Evolutionary conservation across 2,329 filamentous ascomycete genomes (phyloP).

Genomic region (Nemania serpens): DNA sequence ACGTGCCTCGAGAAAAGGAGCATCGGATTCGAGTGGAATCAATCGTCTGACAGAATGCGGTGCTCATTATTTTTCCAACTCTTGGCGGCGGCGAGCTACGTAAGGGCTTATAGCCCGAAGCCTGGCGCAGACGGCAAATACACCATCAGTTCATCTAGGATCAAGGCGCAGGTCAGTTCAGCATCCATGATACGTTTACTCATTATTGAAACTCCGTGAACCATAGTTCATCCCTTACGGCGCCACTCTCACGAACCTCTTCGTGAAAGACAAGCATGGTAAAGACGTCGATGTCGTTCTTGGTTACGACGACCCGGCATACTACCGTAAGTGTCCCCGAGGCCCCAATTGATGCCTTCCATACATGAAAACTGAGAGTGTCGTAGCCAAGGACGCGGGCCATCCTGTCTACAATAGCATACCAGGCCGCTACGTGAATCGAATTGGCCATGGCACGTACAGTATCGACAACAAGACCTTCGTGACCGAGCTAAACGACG

Average conservation of each 20-base stretch:
- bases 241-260: slow-evolving; percentile 65
- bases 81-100: slow-evolving; percentile 32
- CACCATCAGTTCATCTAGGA: slow-evolving; percentile 38
- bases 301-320: slow-evolving; percentile 64
- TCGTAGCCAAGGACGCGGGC: slow-evolving; percentile 44
- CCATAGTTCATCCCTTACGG: slow-evolving; percentile 50
- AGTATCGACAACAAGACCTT: slow-evolving; percentile 58
- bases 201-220: slow-evolving; percentile 7
- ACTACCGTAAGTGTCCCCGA: slow-evolving; percentile 51
- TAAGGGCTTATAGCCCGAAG: slow-evolving; percentile 29
- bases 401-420: slow-evolving; percentile 67
- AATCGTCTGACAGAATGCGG: slow-evolving; percentile 30
- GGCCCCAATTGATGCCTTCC: not conserved
- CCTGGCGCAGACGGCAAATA: slow-evolving; percentile 40
- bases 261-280: slow-evolving; percentile 65
- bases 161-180: slow-evolving; percentile 40
- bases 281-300: slow-evolving; percentile 66
- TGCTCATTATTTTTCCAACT: slow-evolving; percentile 27
- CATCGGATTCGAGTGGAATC: not conserved
- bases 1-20: not conserved
- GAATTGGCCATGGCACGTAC: slow-evolving; percentile 64
- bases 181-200: not conserved
- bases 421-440: slow-evolving; percentile 67
- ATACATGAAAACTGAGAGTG: slow-evolving; percentile 1
- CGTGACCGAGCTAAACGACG: slow-evolving; percentile 59